A percentile compares a stretch with the other conserved stretches of the same genome.
These are phyloP conservation scores for Pulveroboletus sp. DNA, from an alignment of 768 basidiomycete genomes.

Conservation along the genomic window DNA sequence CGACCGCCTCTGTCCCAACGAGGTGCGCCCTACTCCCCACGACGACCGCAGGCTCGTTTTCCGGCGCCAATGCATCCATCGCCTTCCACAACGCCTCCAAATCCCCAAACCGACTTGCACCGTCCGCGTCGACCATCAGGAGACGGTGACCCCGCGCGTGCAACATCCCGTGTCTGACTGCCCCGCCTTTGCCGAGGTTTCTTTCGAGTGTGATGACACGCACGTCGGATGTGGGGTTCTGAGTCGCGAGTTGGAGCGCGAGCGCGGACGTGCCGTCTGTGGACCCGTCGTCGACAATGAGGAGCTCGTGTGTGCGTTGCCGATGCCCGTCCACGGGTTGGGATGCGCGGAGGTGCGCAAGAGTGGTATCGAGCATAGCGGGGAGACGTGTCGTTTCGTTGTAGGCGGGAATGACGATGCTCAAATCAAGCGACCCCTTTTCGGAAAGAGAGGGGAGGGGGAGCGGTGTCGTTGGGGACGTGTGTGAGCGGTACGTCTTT, in stretches of 20 bases:
- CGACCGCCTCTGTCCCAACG: conserved; percentile 87
- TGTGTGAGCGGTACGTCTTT: conserved; percentile 57
- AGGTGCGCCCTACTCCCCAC: conserved; percentile 92
- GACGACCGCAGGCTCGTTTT: conserved; percentile 54
- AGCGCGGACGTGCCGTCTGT: conserved; percentile 64
- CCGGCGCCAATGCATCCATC: conserved; percentile 58
- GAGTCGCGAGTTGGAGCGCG: conserved; percentile 59
- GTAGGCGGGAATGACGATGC: conserved; percentile 86
- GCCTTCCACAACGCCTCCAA: conserved; percentile 71
- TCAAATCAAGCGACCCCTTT: conserved; percentile 60
- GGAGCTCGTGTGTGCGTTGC: conserved; percentile 56
- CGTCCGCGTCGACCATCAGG: conserved; percentile 93
- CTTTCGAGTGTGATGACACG: conserved; percentile 71
- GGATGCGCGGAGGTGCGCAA: conserved; percentile 54
- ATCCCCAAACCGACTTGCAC: conserved; percentile 84
- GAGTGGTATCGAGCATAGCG: conserved; percentile 72
- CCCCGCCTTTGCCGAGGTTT: conserved; percentile 91
- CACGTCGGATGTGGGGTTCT: conserved; percentile 56
- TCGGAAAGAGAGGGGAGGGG: conserved; percentile 56
- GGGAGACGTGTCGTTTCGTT: conserved; percentile 86
- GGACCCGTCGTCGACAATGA: conserved; percentile 91
- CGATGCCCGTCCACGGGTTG: background rate
- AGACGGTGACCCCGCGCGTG: conserved; percentile 71
- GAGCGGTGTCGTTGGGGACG: conserved; percentile 48
- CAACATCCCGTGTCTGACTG: conserved; percentile 88